Percentiles rank a stretch among this genome's conserved stretches.
These are phyloP conservation scores for Trypanosoma lewisi DNA, from an alignment of 208 protist genomes.

Conservation along the genomic window DNA sequence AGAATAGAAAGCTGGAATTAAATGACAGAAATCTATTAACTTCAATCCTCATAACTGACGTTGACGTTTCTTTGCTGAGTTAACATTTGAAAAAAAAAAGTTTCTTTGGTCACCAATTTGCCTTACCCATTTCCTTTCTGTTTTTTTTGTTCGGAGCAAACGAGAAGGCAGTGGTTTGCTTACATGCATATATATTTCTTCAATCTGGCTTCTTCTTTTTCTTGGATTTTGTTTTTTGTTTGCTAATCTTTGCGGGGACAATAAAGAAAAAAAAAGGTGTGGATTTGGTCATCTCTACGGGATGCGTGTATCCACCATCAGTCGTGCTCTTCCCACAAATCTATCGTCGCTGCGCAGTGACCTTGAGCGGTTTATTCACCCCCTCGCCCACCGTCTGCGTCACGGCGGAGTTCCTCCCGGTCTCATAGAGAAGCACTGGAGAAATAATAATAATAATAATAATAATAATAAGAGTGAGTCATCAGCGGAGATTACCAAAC, in stretches of 20 bases:
- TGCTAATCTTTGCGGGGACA: neutral
- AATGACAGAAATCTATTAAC: too few species aligned
- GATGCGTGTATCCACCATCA: neutral
- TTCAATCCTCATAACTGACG: too few species aligned
- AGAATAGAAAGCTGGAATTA: too few species aligned
- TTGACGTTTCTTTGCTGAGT: too few species aligned
- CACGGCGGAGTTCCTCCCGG: neutral
- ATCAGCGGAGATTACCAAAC: too few species aligned
- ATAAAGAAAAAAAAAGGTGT: neutral
- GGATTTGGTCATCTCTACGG: too few species aligned
- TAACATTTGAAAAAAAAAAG: too few species aligned
- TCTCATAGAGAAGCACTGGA: neutral
- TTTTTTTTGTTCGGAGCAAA: neutral
- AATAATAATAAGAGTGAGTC: too few species aligned
- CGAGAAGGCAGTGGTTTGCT: neutral
- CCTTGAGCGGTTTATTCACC: constrained; percentile 22
- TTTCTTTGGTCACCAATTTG: too few species aligned
- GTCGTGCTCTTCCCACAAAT: neutral
- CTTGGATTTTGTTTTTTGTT: neutral
- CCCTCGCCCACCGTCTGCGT: constrained; percentile 15
- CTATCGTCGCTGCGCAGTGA: constrained; percentile 13
- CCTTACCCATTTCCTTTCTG: neutral
- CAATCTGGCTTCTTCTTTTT: neutral
- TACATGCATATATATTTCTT: neutral
- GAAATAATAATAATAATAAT: too few species aligned